Evolutionary conservation across 352 stramenopile genomes (phyloP).

Genomic region (Phytopythium kandeliae): DNA sequence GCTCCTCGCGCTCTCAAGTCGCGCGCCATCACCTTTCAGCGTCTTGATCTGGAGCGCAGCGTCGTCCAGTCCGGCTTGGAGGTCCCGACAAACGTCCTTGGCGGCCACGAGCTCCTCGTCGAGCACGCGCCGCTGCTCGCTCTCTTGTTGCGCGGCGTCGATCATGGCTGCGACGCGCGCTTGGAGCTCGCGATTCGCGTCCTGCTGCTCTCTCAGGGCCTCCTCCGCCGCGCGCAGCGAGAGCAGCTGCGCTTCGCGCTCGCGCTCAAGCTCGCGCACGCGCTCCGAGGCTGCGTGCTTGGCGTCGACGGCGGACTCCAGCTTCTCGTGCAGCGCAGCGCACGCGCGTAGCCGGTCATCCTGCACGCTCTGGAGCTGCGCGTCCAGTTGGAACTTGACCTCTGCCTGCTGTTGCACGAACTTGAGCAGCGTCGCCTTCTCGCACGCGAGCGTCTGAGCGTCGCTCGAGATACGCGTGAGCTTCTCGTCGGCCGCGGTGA

Average conservation of each 20-base stretch:
- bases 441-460: slow-evolving; percentile 49
- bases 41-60: slow-evolving; percentile 14
- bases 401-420: slow-evolving; percentile 75
- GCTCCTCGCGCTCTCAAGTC: slow-evolving; percentile 20
- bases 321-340: slow-evolving; percentile 21
- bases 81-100: slow-evolving; percentile 39
- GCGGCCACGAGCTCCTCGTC: slow-evolving; percentile 53
- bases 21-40: slow-evolving; percentile 14
- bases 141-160: slow-evolving; percentile 25
- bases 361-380: slow-evolving; percentile 40
- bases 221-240: slow-evolving; percentile 21
- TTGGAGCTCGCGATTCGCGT: slow-evolving; percentile 22
- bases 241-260: slow-evolving; percentile 22
- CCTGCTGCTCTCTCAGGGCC: slow-evolving; percentile 28
- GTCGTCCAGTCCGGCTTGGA: slow-evolving; percentile 39
- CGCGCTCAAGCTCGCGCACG: slow-evolving; percentile 21
- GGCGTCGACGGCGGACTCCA: slow-evolving; percentile 39
- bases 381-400: slow-evolving; percentile 57
- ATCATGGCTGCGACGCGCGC: slow-evolving; percentile 26
- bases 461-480: slow-evolving; percentile 33
- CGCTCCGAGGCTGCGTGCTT: slow-evolving; percentile 28
- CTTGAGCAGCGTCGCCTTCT: slow-evolving; percentile 69
- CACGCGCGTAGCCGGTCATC: slow-evolving; percentile 29
- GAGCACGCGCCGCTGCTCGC: slow-evolving; percentile 19
- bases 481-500: slow-evolving; percentile 32